Conservation (phyloP, 306 rosid species). For the Quercus cerris region DNA sequence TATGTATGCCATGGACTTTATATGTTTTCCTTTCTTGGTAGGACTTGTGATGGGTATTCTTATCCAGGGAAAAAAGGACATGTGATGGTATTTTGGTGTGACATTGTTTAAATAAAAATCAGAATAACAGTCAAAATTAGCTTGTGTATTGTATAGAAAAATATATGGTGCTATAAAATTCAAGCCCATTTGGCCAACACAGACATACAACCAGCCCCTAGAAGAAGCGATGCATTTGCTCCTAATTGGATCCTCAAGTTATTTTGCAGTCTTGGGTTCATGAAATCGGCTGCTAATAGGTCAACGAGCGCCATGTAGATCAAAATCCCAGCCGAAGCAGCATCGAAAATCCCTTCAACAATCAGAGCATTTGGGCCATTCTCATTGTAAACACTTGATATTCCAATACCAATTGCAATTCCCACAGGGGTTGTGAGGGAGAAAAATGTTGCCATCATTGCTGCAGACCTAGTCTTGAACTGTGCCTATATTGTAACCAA, state of each 20-base stretch:
- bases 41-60: too few species aligned
- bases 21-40: too few species aligned
- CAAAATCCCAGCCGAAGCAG: conserved; percentile 72
- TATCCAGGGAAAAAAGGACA: too few species aligned
- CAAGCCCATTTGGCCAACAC: conserved; percentile 67
- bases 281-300: conserved; percentile 69
- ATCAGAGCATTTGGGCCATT: conserved; percentile 50
- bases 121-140: too few species aligned
- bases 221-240: conserved; percentile 63
- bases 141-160: background rate
- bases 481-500: conserved; percentile 40
- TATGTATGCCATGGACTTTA: too few species aligned
- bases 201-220: conserved; percentile 72
- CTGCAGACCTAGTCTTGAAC: conserved; percentile 42
- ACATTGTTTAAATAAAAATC: too few species aligned
- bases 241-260: conserved; percentile 40
- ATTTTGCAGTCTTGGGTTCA: conserved; percentile 55
- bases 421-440: conserved; percentile 71
- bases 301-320: conserved; percentile 81
- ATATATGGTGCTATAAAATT: background rate
- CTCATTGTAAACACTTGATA: conserved; percentile 43
- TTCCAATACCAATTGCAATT: conserved; percentile 56
- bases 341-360: conserved; percentile 53
- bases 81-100: too few species aligned
- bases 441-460: conserved; percentile 59